Conservation (phyloP, 192 early-diverging fungal genomes). For the Cetraspora pellucida region DNA sequence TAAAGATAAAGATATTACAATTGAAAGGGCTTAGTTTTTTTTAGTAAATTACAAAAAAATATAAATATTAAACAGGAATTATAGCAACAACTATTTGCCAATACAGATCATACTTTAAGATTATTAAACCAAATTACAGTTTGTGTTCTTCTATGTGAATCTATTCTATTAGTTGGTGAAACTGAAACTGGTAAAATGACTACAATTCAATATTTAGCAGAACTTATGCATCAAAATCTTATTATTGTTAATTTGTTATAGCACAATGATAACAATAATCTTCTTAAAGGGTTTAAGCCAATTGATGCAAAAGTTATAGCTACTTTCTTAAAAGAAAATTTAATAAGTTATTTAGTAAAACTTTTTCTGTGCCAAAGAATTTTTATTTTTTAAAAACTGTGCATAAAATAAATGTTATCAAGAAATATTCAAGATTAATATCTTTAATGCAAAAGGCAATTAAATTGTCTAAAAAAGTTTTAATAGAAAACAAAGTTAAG, state of each 20-base stretch:
- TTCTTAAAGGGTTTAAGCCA: slow-evolving; percentile 98
- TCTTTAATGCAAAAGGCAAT: slow-evolving; percentile 74
- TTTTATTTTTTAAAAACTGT: slow-evolving; percentile 81
- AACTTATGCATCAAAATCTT: slow-evolving; percentile 71
- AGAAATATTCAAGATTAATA: slow-evolving; percentile 84
- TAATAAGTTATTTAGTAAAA: slow-evolving; percentile 79
- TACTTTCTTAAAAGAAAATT: slow-evolving; percentile 83
- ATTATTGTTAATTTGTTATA: slow-evolving; percentile 96
- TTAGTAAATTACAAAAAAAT: slow-evolving; percentile 37
- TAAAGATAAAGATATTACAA: slow-evolving; percentile 41
- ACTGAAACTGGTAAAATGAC: slow-evolving; percentile 99
- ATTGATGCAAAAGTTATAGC: slow-evolving; percentile 82
- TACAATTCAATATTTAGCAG: slow-evolving; percentile 88
- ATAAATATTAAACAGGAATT: slow-evolving; percentile 36
- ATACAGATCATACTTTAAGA: slow-evolving; percentile 77
- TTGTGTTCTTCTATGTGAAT: slow-evolving; percentile 77
- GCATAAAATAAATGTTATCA: slow-evolving; percentile 65
- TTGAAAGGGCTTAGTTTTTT: slow-evolving; percentile 61
- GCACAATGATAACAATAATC: slow-evolving; percentile 90
- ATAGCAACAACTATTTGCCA: slow-evolving; percentile 73
- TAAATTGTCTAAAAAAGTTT: slow-evolving; percentile 75
- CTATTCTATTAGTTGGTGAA: slow-evolving; percentile 91
- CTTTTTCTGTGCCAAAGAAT: slow-evolving; percentile 89
- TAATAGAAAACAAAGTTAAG: slow-evolving; percentile 43
- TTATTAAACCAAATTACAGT: slow-evolving; percentile 87